Evolutionary conservation across 2,329 filamentous ascomycete species (phyloP), one percentile per base, ranked within the genome.

Genomic region (Fusarium subtropicale): DNA sequence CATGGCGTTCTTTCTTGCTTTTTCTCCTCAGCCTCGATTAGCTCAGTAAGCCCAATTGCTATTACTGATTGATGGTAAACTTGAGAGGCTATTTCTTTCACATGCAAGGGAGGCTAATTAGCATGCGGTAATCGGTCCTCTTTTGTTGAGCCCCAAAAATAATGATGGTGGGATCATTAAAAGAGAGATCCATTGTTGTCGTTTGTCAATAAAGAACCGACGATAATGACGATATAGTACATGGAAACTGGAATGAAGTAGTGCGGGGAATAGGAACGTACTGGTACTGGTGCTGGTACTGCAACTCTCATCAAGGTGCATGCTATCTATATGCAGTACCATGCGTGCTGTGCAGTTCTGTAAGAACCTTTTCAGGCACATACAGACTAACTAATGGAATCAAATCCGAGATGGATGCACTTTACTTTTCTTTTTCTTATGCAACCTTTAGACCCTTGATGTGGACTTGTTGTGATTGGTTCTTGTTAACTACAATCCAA

Each of bases 391-490:
- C 36, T 39, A 22, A 46, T 46, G 48, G 50, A 47, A 42, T 42
- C 60, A 58, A 64, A 38, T 51, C 28, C 51, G 61, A 64, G 44
- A 64, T 42, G 39, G 36, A 39, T 31, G 28, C 34, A 33, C 45
- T 57, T n/a, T 26, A 26, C 15, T 53, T 36, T 46, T 34, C 41
- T 56, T 57, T 11, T 48, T 60, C 26, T 18, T 15, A 56, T 62
- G 36, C 46, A 42, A 50, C 45, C 52, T 41, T 63, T 36, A 57
- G 44, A 63, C 60, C 61, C 66, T 53, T 26, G 28, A 41, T 22
- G n/a, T 64, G 41, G 38, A 33, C 48, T 38, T 16, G 12, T 36
- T 31, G 34, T 73, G 71, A 76, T 76, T 76, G 74, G 74, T 33
- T 53, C 20, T 15, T 30, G 56, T 46, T 46, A 41, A 64, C 51